phyloP scores from a whole-genome alignment of 106 monocot genomes.

The Dendrobium nobile region DNA sequence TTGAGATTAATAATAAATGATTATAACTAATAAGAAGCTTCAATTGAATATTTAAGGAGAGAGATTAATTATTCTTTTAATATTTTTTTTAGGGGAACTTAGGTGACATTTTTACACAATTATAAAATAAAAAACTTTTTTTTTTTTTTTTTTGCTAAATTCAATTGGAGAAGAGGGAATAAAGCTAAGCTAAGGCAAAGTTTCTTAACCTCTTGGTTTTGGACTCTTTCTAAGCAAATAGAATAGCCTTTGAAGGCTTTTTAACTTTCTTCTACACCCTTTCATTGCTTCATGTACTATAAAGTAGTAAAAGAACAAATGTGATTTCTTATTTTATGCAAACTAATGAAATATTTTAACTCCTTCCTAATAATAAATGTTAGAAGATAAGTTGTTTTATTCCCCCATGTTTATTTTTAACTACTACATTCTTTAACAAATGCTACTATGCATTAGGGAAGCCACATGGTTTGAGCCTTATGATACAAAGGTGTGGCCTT shows the following conservation, averaged over 20 bases:
- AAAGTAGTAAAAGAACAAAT: not conserved
- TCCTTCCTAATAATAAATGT: not conserved
- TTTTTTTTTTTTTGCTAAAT: too few species aligned
- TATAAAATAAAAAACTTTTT: too few species aligned
- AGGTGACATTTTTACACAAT: too few species aligned
- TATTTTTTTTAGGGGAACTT: too few species aligned
- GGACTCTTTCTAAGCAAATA: constrained; percentile 7
- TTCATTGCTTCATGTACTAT: not conserved
- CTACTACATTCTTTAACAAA: not conserved
- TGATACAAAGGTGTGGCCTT: not conserved
- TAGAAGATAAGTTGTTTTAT: constrained; percentile 1
- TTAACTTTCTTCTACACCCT: not conserved
- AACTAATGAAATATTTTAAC: not conserved
- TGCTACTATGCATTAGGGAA: not conserved
- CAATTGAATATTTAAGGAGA: too few species aligned
- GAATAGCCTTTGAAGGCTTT: not conserved
- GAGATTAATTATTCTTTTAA: too few species aligned
- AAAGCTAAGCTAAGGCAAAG: not conserved
- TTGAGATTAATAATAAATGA: too few species aligned
- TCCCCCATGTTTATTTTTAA: not conserved
- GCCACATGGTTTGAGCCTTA: not conserved
- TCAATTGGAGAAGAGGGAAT: not conserved
- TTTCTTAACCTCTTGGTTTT: not conserved
- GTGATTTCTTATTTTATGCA: not conserved
- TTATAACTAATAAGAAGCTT: too few species aligned